These are phyloP conservation scores for Raphanus hybrid DNA, from an alignment of 441 rosid genomes.

Conservation along the genomic window DNA sequence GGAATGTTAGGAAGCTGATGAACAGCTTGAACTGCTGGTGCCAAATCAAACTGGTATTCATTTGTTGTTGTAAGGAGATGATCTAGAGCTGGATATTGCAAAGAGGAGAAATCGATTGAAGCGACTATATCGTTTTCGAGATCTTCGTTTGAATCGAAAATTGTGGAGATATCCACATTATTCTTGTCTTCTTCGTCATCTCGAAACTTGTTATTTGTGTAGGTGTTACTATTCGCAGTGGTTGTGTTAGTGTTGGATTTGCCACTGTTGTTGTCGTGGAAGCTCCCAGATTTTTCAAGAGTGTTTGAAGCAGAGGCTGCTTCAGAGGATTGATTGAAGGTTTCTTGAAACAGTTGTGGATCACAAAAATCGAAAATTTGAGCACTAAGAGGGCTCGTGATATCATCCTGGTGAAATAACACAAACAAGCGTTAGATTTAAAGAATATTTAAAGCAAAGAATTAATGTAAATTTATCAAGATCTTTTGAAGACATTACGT, in stretches of 20 bases:
- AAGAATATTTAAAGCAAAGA: background rate
- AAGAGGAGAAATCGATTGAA: slow-evolving; percentile 72
- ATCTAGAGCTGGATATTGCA: slow-evolving; percentile 51
- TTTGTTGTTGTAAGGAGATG: slow-evolving; percentile 43
- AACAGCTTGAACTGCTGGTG: slow-evolving; percentile 47
- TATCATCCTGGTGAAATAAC: slow-evolving; percentile 64
- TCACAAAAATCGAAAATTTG: slow-evolving; percentile 66
- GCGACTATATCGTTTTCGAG: slow-evolving; percentile 73
- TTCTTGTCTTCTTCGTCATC: slow-evolving; percentile 28
- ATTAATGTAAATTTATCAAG: background rate
- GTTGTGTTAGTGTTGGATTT: slow-evolving; percentile 30
- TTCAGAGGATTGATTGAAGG: slow-evolving; percentile 61
- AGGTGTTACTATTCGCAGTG: slow-evolving; percentile 35
- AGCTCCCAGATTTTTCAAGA: slow-evolving; percentile 40
- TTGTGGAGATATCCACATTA: slow-evolving; percentile 47
- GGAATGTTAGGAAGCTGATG: slow-evolving; percentile 33
- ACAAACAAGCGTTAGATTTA: slow-evolving; percentile 11
- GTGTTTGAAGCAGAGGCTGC: slow-evolving; percentile 52
- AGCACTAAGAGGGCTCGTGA: slow-evolving; percentile 71
- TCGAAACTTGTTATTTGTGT: slow-evolving; percentile 30
- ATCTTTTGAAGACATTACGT: slow-evolving; percentile 28
- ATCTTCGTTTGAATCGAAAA: slow-evolving; percentile 63
- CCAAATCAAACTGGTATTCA: slow-evolving; percentile 60
- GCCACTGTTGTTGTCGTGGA: slow-evolving; percentile 31
- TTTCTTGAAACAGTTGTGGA: slow-evolving; percentile 61